phyloP scores from a whole-genome alignment of 1,139 yeast species.

The Debaryomyces sp. region DNA sequence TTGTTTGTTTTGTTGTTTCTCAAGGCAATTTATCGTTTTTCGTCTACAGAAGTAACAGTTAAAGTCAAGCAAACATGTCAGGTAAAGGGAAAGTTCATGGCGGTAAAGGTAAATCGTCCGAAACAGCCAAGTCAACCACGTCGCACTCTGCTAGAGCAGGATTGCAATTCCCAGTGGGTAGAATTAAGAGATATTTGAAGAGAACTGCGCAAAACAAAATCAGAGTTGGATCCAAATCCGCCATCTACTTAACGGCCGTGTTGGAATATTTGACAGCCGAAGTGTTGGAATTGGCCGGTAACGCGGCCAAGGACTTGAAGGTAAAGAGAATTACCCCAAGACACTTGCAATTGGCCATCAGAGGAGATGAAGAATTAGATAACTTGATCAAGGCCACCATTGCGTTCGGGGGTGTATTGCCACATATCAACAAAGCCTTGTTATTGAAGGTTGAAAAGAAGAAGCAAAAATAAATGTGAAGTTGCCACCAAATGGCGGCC shows the following conservation, averaged over 20 bases:
- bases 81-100: conserved; percentile 91
- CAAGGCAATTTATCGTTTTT: conserved; percentile 9
- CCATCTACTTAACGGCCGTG: conserved; percentile 95
- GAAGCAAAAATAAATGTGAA: conserved; percentile 46
- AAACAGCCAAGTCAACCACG: conserved; percentile 62
- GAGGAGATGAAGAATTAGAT: conserved; percentile 99
- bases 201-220: conserved; percentile 89
- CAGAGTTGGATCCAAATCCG: conserved; percentile 97
- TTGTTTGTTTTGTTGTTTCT: conserved; percentile 4
- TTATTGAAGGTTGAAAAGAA: conserved; percentile 90
- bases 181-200: conserved; percentile 95
- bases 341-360: conserved; percentile 96
- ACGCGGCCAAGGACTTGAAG: conserved; percentile 97
- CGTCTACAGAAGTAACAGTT: conserved; percentile 1
- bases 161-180: conserved; percentile 96
- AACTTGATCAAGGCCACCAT: conserved; percentile 95
- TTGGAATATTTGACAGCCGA: conserved; percentile 97
- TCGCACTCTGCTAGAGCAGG: conserved; percentile 98
- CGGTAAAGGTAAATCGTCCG: conserved; percentile 91
- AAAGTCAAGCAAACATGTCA: conserved; percentile 55
- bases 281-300: conserved; percentile 97
- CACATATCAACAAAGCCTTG: conserved; percentile 93
- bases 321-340: conserved; percentile 99
- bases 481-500: neutral
- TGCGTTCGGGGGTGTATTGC: conserved; percentile 98